Conservation (phyloP, 495 filamentous ascomycete species). For the Thermochaetoides thermophila region DNA sequence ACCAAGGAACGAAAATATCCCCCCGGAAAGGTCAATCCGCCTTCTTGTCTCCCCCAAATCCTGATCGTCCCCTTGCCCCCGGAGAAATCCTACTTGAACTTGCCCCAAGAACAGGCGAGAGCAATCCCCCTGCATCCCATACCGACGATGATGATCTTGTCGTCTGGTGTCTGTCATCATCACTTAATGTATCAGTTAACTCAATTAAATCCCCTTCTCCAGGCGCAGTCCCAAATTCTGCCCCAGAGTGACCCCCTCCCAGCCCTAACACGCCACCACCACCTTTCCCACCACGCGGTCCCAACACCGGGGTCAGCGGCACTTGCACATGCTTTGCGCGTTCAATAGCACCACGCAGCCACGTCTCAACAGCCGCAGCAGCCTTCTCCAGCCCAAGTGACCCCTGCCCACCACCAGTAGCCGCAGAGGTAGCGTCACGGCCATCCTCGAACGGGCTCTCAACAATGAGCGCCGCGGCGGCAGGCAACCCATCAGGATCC, state of each 20-base stretch:
- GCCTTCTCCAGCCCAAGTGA: slow-evolving; percentile 55
- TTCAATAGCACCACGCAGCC: slow-evolving; percentile 63
- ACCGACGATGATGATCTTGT: slow-evolving; percentile 3
- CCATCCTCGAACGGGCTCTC: slow-evolving; percentile 36
- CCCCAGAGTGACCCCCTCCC: slow-evolving; percentile 5
- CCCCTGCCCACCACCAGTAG: no score
- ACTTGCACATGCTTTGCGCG: slow-evolving; percentile 29
- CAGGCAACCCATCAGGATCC: slow-evolving; percentile 3
- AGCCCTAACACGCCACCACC: slow-evolving; percentile 12
- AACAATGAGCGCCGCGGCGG: slow-evolving; percentile 24
- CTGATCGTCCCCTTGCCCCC: slow-evolving; percentile 1
- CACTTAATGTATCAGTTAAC: slow-evolving; percentile 47
- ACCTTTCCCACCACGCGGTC: slow-evolving; percentile 21
- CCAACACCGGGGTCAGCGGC: slow-evolving; percentile 32
- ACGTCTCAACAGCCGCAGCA: slow-evolving; percentile 72
- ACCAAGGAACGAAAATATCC: background rate
- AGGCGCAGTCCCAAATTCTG: no score
- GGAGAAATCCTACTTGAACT: background rate
- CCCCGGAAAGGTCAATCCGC: slow-evolving; percentile 14
- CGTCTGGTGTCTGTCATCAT: slow-evolving; percentile 26
- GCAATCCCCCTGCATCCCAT: slow-evolving; percentile 6
- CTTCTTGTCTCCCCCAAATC: slow-evolving; percentile 17
- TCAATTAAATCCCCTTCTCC: slow-evolving; percentile 80
- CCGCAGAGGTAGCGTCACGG: slow-evolving; percentile 19
- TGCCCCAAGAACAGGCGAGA: slow-evolving; percentile 5